Evolutionary conservation across 352 stramenopile species (phyloP), one percentile per base, ranked within the genome.

Genomic region (Globisporangium viniferum): DNA sequence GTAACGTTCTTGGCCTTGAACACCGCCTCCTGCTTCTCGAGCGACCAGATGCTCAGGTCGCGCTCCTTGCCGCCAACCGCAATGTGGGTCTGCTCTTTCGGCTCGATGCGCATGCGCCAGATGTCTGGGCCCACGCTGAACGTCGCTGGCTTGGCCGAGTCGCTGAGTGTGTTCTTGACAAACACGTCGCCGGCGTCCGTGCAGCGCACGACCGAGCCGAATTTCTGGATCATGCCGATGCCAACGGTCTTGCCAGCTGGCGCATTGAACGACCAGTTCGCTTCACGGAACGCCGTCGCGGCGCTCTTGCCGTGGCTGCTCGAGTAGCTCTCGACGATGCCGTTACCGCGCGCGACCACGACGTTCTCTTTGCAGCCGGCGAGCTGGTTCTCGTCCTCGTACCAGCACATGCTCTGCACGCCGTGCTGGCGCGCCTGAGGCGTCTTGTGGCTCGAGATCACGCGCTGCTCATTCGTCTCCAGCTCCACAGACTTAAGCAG

Each of bases 1-100:
- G 82, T 82, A 15, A 97, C 82, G 73, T 97, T 97, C 75, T 94
- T 94, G 68, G 81, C 89, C 57, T 82, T 86, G 69, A 96, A 97
- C 46, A 94, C 67, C 6, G 76, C 33, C 53, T 93, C 67, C 67
- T 95, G 78, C 33, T 71, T 91, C 78, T 97, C 86, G 9, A 95
- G 73, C 62, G 89, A 92, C 86, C 85, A 97, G 41, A 97, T 55
- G 58, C 82, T 77, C 53, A 95, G 58, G 65, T 95, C 86, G 62
- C 81, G 87, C 62, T 97, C 88, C 63, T 95, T 93, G 69, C 90
- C 90, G 22, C 90, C 90, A 12, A 92, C 73, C 4, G 72, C 89
- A 58, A 95, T 79, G 31, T 82, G 68, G n/a, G 78, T 88, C 67
- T 91, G 81, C 35, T 67, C 22, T 39, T 59, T 51, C 15, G 73